Conservation (phyloP, 495 filamentous ascomycete genomes). For the Aspergillus homomorphus region DNA sequence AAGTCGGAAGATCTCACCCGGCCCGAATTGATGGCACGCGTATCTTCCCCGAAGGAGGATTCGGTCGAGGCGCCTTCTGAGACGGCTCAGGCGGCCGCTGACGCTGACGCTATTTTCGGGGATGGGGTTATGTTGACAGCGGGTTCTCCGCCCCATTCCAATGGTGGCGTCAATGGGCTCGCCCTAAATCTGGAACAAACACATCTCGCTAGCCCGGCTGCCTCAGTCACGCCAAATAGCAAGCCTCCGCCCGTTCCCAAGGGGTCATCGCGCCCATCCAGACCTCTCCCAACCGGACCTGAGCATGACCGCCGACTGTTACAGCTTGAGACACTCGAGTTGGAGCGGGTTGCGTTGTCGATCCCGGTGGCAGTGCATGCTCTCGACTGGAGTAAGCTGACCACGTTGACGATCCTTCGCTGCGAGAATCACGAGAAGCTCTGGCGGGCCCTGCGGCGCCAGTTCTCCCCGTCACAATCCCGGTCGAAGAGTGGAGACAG, state of each 20-base stretch:
- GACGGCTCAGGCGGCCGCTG: neutral
- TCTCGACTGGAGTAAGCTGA: slow-evolving; percentile 77
- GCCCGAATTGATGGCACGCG: neutral
- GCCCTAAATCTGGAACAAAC: neutral
- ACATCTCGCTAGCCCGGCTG: neutral
- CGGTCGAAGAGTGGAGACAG: slow-evolving; percentile 21
- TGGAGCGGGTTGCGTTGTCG: slow-evolving; percentile 78
- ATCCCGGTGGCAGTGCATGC: slow-evolving; percentile 64
- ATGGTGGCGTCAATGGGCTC: neutral
- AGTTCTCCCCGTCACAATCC: slow-evolving; percentile 59
- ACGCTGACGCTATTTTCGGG: neutral
- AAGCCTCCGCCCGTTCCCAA: neutral
- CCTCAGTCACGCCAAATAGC: neutral
- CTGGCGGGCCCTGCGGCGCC: slow-evolving; percentile 73
- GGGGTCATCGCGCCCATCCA: neutral
- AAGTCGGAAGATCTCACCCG: slow-evolving; percentile 3
- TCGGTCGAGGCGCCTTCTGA: neutral
- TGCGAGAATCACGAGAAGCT: slow-evolving; percentile 76
- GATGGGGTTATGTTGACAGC: neutral
- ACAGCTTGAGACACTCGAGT: slow-evolving; percentile 70
- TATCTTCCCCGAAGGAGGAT: neutral
- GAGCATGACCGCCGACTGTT: slow-evolving; percentile 33
- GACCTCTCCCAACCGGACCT: neutral
- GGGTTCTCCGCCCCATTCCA: neutral
- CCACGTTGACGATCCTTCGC: slow-evolving; percentile 76